Evolutionary conservation across 2,329 filamentous ascomycete genomes (phyloP).

Genomic region (Colletotrichum chlorophyti): DNA sequence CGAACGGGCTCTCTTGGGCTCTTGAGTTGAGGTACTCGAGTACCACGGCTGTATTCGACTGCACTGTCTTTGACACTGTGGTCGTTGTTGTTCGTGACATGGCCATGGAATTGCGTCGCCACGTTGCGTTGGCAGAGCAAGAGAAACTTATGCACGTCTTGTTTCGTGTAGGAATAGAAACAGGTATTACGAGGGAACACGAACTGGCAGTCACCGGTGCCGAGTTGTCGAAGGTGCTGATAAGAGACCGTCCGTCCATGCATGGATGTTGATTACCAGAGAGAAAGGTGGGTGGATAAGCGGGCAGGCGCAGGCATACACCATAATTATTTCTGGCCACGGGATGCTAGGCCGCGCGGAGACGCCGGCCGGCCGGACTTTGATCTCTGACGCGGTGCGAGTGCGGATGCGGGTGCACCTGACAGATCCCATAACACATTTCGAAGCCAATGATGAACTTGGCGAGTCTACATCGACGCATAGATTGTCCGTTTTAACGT

Average conservation of each 20-base stretch:
- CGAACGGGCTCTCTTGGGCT: neutral
- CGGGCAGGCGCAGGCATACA: conserved; percentile 20
- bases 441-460: neutral
- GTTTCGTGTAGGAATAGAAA: neutral
- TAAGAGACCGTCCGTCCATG: conserved; percentile 9
- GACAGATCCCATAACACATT: neutral
- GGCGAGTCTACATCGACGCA: too few relatives aligned
- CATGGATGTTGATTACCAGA: neutral
- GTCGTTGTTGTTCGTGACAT: neutral
- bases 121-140: neutral
- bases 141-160: neutral
- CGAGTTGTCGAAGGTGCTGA: conserved; percentile 13
- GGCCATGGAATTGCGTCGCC: neutral
- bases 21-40: neutral
- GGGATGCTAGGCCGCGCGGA: conserved; percentile 6
- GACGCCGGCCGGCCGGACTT: conserved; percentile 5
- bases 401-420: too few relatives aligned
- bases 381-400: neutral
- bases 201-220: conserved; percentile 11
- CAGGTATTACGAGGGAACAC: conserved; percentile 1
- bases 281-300: conserved; percentile 1
- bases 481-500: too few relatives aligned
- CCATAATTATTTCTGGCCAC: conserved; percentile 4
- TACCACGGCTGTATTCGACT: conserved; percentile 5
- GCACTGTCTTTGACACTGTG: neutral